Evolutionary conservation across 179 eudicot genomes (phyloP).

Genomic region (Patellifolia procumbens): DNA sequence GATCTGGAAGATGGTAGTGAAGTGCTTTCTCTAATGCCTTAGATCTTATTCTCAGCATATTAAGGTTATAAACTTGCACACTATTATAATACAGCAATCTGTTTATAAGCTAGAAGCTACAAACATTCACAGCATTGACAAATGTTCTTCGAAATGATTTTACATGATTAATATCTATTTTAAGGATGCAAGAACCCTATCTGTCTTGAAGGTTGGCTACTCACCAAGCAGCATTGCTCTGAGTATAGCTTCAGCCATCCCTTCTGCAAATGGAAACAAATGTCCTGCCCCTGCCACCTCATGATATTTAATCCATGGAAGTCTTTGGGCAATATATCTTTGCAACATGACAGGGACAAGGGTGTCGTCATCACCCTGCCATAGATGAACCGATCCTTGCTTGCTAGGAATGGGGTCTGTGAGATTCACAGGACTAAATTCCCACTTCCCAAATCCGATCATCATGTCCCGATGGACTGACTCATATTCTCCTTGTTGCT

Average conservation of each 20-base stretch:
- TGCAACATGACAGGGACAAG: constrained; percentile 36
- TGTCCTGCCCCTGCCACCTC: constrained; percentile 49
- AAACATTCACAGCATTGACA: not conserved
- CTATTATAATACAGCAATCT: not conserved
- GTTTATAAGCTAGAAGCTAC: not conserved
- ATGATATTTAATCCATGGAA: constrained; percentile 50
- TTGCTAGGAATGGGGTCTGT: constrained; percentile 36
- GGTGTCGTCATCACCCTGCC: constrained; percentile 50
- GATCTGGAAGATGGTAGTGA: too few relatives aligned
- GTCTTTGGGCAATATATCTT: constrained; percentile 37
- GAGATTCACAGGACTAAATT: constrained; percentile 42
- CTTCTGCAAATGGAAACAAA: constrained; percentile 22
- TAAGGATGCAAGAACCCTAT: not conserved
- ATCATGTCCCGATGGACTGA: constrained; percentile 53
- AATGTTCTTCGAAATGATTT: not conserved
- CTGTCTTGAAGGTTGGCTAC: not conserved
- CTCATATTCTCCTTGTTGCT: constrained; percentile 50
- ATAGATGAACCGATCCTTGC: constrained; percentile 39
- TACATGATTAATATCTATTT: not conserved
- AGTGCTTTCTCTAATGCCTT: too few relatives aligned
- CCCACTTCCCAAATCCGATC: constrained; percentile 51
- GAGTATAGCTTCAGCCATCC: constrained; percentile 21
- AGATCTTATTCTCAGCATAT: too few relatives aligned
- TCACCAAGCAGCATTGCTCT: not conserved
- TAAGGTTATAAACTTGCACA: too few relatives aligned